Base-by-base conservation (phyloP, 73 alveolate species). In the Tetrahymena malaccensis region DNA sequence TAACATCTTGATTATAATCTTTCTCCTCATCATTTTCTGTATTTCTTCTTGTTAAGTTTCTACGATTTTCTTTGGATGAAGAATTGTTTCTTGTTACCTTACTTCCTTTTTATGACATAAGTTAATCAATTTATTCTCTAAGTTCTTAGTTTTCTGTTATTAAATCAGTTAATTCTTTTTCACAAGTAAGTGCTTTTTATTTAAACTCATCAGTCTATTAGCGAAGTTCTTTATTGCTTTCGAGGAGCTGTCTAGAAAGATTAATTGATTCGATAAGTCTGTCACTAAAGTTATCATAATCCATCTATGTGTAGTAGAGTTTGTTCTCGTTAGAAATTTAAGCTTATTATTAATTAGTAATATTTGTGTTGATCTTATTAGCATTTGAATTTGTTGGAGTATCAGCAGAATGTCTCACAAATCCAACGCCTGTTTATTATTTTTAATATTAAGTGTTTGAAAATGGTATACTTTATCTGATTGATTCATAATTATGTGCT, bases 211-310 rank as follows among this genome's bases (percentile, higher is more conserved):
- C 97, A 34, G 93, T 94, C 33, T 93, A 50, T n/a, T 95, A 93
- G 34, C 97, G 70, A 84, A 96, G 96, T 40, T 94, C 95, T 35
- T 94, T 94, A 50, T 96, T 96, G 2, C 94, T 85, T 17, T 85
- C 58, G 38, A 96, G 93, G 93, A 94, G 84, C 83, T 96, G 96
- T 37, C 97, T 84, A 17, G 95, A 95, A 94, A 96, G 57, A 44
- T 93, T 96, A 15, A 96, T 96, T 10, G 97, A 94, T 43, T 96
- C 98, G 55, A 85, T 56, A 17, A 96, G 89, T 93, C 95, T 96
- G 17, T 96, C 97, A 94, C 96, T 94, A 85, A 94, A 70, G 22
- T 70, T 94, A 40, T 94, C 93, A 34, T 93, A 96, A 40, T 93
- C 95, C 44, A 33, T 43, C 56, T 55, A 84, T 16, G 94, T 43